Base-by-base conservation (phyloP, 2,329 filamentous ascomycete genomes). In the Phoma sp. region DNA sequence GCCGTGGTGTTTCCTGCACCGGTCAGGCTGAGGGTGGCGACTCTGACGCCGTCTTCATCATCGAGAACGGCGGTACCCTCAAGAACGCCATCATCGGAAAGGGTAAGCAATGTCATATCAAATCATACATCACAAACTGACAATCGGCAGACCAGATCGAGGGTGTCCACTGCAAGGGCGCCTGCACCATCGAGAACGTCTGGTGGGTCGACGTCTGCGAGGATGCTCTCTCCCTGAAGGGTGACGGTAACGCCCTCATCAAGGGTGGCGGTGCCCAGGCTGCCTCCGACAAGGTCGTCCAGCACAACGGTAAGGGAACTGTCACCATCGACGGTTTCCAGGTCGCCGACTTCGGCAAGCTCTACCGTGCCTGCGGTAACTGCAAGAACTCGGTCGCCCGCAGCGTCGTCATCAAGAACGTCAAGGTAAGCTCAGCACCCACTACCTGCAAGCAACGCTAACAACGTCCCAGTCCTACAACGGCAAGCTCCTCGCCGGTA, bases 31-130 rank as follows among this genome's bases (percentile, higher is more conserved):
- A 82, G 63, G 79, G 79, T 51, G 77, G 73, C 44, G 70, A 78
- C 52, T 57, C 70, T 0, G 80, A 82, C 46, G 79, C 82, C 40
- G 81, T 84, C 67, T 84, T 84, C 77, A 74, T 81, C 57, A 73
- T 85, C 47, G 74, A 79, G 67, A 73, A 78, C 45, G 82, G 82
- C 27, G 82, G 77, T 27, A 81, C 79, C 21, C 73, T 85, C 37
- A 79, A 77, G 65, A 84, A 84, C 67, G 82, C 78, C 70, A 84
- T 85, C 71, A 84, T 85, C 53, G 82, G 82, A 21, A 74, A 76
- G 44, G 51, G 37, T 46, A 33, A 35, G 36, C 17, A 76, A 78
- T 2, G 8, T 2, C 22, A 13, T 8, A 15, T 6, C 24, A 2
- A 29, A 6, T 3, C 15, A 6, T 5, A 12, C 4, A 5, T 7